Evolutionary conservation across 805 yeast genomes (phyloP).

Genomic region (Vanderwaltozyma yarrowii): DNA sequence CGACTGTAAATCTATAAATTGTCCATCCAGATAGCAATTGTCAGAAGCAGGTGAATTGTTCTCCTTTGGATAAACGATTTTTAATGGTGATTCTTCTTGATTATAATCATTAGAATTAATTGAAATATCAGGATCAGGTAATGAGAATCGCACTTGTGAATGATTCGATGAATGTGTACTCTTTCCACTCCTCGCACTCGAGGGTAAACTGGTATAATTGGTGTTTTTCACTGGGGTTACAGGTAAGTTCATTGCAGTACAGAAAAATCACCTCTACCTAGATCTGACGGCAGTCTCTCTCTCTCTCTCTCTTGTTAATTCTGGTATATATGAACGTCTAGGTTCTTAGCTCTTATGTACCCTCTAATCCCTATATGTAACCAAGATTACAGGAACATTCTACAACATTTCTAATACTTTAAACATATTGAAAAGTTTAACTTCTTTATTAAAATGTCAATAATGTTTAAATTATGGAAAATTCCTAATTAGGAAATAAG

Average conservation of each 20-base stretch:
- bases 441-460: no score
- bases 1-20: conserved; percentile 21
- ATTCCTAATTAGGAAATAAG: no score
- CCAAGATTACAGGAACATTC: no score
- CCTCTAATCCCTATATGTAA: no score
- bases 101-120: not conserved
- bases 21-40: conserved; percentile 4
- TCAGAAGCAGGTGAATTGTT: conserved; percentile 1
- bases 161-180: not conserved
- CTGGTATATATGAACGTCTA: no score
- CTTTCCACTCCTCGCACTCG: conserved; percentile 44
- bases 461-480: no score
- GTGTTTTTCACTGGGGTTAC: conserved; percentile 25
- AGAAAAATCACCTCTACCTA: no score
- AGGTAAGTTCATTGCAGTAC: not conserved
- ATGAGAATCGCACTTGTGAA: conserved; percentile 25
- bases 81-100: conserved; percentile 16
- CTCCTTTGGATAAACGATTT: conserved; percentile 23
- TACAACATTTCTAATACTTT: no score
- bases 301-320: no score
- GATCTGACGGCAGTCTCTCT: no score
- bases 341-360: no score
- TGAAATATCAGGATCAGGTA: conserved; percentile 12
- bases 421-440: no score
- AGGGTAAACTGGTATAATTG: conserved; percentile 28